phyloP scores from a whole-genome alignment of 1,284 basidiomycete genomes.

The Gymnopus androsaceus region DNA sequence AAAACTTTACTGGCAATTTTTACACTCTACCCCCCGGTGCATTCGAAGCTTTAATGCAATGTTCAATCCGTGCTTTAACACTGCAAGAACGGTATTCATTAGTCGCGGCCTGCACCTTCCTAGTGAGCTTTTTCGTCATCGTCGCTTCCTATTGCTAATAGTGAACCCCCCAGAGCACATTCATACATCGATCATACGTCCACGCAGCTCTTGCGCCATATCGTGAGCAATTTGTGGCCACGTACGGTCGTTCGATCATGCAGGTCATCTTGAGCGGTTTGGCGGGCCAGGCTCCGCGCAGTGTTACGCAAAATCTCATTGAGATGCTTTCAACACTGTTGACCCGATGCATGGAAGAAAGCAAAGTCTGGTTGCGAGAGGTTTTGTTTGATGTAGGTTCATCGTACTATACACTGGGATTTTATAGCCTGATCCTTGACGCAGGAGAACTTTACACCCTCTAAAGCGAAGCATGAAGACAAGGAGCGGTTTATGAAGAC shows the following conservation, averaged over 20 bases:
- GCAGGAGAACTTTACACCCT: conserved; percentile 65
- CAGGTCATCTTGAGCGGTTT: conserved; percentile 75
- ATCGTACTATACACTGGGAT: not conserved
- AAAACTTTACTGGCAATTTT: conserved; percentile 73
- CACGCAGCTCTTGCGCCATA: conserved; percentile 43
- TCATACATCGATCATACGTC: conserved; percentile 63
- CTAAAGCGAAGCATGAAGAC: conserved; percentile 64
- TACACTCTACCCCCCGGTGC: conserved; percentile 67
- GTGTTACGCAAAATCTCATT: conserved; percentile 80
- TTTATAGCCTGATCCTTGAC: conserved; percentile 2
- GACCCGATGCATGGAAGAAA: conserved; percentile 54
- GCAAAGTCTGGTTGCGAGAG: conserved; percentile 69
- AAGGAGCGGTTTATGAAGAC: conserved; percentile 80
- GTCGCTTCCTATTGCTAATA: not conserved
- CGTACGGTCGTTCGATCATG: conserved; percentile 72
- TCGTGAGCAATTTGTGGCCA: conserved; percentile 44
- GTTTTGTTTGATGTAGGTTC: conserved; percentile 68
- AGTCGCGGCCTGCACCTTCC: conserved; percentile 78
- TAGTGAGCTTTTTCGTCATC: conserved; percentile 52
- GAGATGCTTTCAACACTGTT: conserved; percentile 74
- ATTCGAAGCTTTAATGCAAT: conserved; percentile 72
- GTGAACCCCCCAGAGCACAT: conserved; percentile 43
- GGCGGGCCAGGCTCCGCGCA: conserved; percentile 79
- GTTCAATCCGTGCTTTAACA: conserved; percentile 68
- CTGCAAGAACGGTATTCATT: conserved; percentile 88